A percentile compares a stretch with the other conserved stretches of the same genome.
Evolutionary conservation across 2,329 filamentous ascomycete species (phyloP).

Genomic region (Sarocladium oryzae): DNA sequence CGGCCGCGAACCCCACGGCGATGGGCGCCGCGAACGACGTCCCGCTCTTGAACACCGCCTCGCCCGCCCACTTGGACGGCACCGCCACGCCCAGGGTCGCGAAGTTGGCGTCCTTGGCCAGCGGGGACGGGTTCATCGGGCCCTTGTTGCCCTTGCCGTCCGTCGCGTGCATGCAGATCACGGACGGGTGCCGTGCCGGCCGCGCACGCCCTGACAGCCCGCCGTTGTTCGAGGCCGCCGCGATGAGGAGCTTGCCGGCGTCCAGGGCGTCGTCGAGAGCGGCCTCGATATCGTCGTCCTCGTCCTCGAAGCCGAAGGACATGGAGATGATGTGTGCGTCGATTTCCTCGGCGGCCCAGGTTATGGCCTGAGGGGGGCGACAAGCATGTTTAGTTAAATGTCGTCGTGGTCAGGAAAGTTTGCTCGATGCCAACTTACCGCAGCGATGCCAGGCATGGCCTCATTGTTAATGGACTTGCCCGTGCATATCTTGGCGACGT

Average conservation of each 20-base stretch:
- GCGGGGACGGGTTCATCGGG: slow-evolving; percentile 9
- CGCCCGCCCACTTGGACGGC: background rate
- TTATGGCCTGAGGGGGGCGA: slow-evolving; percentile 15
- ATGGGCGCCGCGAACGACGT: slow-evolving; percentile 14
- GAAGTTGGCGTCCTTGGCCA: slow-evolving; percentile 6
- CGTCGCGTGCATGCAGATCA: slow-evolving; percentile 15
- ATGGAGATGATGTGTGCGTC: slow-evolving; percentile 21
- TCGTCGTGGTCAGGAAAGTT: too few species aligned
- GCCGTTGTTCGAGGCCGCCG: slow-evolving; percentile 9
- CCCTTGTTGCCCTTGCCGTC: slow-evolving; percentile 12
- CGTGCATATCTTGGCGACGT: slow-evolving; percentile 9
- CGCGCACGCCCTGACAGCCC: background rate
- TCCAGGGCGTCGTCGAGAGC: slow-evolving; percentile 9
- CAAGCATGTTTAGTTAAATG: background rate
- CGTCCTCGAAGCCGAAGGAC: slow-evolving; percentile 17
- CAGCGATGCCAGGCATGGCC: slow-evolving; percentile 8
- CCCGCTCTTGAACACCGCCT: slow-evolving; percentile 9
- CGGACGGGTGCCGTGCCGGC: slow-evolving; percentile 10
- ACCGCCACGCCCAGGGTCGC: slow-evolving; percentile 10
- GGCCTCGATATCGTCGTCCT: slow-evolving; percentile 4
- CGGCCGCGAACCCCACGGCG: slow-evolving; percentile 13
- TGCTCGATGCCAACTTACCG: too few species aligned
- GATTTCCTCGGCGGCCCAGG: slow-evolving; percentile 14
- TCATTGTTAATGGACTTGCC: background rate
- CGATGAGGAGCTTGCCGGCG: slow-evolving; percentile 8